Base-by-base conservation (phyloP, 1,139 yeast genomes). In the Pichia sp. region DNA sequence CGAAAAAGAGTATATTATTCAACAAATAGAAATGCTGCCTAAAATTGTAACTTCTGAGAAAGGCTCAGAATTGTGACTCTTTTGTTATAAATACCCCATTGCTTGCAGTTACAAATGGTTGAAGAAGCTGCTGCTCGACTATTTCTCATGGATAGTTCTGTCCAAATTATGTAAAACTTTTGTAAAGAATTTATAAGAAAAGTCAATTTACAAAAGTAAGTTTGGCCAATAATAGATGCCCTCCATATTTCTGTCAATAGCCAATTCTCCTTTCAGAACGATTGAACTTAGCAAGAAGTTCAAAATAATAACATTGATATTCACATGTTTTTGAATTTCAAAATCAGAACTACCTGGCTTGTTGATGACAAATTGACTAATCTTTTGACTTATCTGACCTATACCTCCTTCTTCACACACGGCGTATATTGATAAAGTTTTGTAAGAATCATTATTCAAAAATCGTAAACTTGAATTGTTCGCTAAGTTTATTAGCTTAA, bases 1-100 rank as follows among this genome's bases (percentile, higher is more conserved):
- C 44, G 98, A 91, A 59, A 78, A 84, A 56, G 84, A 79, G 45
- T 91, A 82, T 59, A 79, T 91, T 31, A 69, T 85, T 40, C 77
- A 75, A 43, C 86, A 84, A 52, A 84, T 91, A 39, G 77, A 75
- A 46, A 74, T 74, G 40, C 66, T 88, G 43, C 93, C 93, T 22
- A 67, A 71, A 51, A 57, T 71, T 18, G 44, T 56, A 1, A 38
- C 50, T 5, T 37, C 54, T 3, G 49, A 39, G 4, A 46, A 44
- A 23, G 19, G 11, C 3, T 30, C 20, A 15, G 48, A 42, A n/a
- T 24, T 39, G 23, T 14, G 31, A 41, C 9, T 35, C 31, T 8
- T 4, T 22, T 22, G 24, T 22, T 22, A 22, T 22, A 22, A 22
- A 22, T 22, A 7, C 24, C 7, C n/a, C n/a, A n/a, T n/a, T n/a